Conservation (phyloP, 345 rosid genomes). For the Lumnitzera racemosa region DNA sequence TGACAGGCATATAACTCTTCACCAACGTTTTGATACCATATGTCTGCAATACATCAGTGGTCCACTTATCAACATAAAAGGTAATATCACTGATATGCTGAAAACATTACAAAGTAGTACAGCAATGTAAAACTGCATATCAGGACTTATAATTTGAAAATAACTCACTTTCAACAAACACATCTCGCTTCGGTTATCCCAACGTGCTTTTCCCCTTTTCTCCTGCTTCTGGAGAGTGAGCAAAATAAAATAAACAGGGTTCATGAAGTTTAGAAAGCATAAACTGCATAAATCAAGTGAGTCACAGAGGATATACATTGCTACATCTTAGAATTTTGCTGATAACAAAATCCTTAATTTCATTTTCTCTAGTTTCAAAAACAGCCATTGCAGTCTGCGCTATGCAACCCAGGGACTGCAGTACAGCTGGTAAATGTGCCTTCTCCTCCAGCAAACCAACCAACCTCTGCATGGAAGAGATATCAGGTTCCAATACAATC, state of each 20-base stretch:
- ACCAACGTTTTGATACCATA: constrained; percentile 91
- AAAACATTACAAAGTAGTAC: not conserved
- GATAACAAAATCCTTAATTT: constrained; percentile 67
- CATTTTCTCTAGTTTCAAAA: constrained; percentile 91
- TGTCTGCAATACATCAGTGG: constrained; percentile 36
- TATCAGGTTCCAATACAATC: too few relatives aligned
- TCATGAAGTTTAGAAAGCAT: constrained; percentile 6
- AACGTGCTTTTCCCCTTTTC: constrained; percentile 32
- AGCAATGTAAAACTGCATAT: not conserved
- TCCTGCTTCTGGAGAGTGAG: constrained; percentile 56
- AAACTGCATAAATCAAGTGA: constrained; percentile 15
- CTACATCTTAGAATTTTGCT: constrained; percentile 56
- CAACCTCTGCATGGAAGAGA: constrained; percentile 51
- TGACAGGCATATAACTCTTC: constrained; percentile 85
- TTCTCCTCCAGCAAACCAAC: constrained; percentile 92
- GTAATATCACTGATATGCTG: not conserved
- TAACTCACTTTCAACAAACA: constrained; percentile 82
- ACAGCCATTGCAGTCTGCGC: constrained; percentile 96
- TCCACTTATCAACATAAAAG: constrained; percentile 4
- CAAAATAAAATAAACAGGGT: constrained; percentile 12
- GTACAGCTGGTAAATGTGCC: constrained; percentile 82
- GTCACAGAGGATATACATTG: constrained; percentile 42
- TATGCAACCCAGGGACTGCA: constrained; percentile 94
- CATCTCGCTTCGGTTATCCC: constrained; percentile 81
- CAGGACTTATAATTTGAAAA: not conserved